Percentiles rank a stretch among this genome's conserved stretches.
phyloP scores from a whole-genome alignment of 1,139 yeast genomes.

The Taphrina communis region DNA sequence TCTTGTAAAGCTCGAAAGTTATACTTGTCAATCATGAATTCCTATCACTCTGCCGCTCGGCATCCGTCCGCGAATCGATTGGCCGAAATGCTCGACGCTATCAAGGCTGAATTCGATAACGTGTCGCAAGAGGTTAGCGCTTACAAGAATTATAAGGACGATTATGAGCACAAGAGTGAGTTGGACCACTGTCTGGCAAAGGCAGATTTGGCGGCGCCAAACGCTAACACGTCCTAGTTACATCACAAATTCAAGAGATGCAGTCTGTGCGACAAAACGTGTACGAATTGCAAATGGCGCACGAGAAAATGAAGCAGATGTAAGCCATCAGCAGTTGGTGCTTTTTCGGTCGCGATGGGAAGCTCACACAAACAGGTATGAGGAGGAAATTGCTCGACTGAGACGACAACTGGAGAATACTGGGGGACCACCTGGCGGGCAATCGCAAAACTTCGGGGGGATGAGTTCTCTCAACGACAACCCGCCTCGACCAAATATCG shows the following conservation, averaged over 20 bases:
- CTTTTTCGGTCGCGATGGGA: too few relatives aligned
- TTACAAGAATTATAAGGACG: constrained; percentile 90
- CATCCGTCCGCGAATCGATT: constrained; percentile 56
- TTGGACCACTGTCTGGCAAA: constrained; percentile 5
- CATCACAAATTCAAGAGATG: constrained; percentile 92
- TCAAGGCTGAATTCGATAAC: constrained; percentile 87
- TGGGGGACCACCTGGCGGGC: constrained; percentile 47
- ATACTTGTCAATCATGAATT: constrained; percentile 7
- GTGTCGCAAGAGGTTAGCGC: constrained; percentile 85
- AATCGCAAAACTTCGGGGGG: constrained; percentile 26
- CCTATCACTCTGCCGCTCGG: constrained; percentile 37
- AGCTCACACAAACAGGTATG: constrained; percentile 57
- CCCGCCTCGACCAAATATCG: constrained; percentile 50
- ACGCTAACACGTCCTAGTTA: constrained; percentile 52
- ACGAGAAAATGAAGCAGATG: constrained; percentile 91
- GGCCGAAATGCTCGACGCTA: constrained; percentile 84
- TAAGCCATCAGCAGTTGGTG: constrained; percentile 12
- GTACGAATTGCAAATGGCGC: constrained; percentile 91
- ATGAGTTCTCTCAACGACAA: constrained; percentile 48
- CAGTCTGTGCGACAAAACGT: constrained; percentile 94
- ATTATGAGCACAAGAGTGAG: constrained; percentile 76
- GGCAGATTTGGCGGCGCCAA: not conserved
- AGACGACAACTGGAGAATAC: constrained; percentile 79
- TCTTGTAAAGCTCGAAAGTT: not conserved
- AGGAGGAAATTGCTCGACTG: constrained; percentile 84